Evolutionary conservation across 2,329 filamentous ascomycete genomes (phyloP).

Genomic region (Aspergillus candidus): DNA sequence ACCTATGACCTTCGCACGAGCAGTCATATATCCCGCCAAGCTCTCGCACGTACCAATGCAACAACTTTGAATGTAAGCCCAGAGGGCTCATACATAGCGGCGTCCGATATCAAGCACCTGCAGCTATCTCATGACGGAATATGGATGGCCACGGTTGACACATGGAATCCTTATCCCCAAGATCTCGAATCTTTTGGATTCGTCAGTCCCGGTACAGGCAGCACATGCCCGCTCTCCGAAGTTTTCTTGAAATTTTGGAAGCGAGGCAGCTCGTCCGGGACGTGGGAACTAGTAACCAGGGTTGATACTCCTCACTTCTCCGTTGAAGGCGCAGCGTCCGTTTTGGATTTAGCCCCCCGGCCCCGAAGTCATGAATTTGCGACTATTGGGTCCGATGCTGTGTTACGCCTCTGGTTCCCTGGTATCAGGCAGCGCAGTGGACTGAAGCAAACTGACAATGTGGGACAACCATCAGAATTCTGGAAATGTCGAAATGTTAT

Average conservation of each 20-base stretch:
- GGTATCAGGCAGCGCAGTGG: constrained; percentile 64
- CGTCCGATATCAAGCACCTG: constrained; percentile 71
- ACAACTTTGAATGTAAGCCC: constrained; percentile 73
- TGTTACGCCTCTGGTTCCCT: constrained; percentile 75
- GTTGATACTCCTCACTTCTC: constrained; percentile 74
- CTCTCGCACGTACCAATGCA: constrained; percentile 78
- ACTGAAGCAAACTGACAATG: constrained; percentile 46
- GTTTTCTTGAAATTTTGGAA: constrained; percentile 89
- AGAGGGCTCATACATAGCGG: constrained; percentile 63
- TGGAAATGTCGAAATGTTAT: constrained; percentile 65
- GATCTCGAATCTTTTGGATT: constrained; percentile 58
- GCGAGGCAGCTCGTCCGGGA: constrained; percentile 51
- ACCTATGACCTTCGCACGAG: constrained; percentile 78
- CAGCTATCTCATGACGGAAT: constrained; percentile 72
- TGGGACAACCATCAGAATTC: constrained; percentile 53
- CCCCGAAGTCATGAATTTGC: constrained; percentile 67
- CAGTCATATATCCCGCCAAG: constrained; percentile 76
- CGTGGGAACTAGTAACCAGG: constrained; percentile 71
- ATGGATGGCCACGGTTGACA: constrained; percentile 88
- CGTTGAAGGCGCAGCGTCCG: constrained; percentile 46
- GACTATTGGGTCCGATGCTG: constrained; percentile 74
- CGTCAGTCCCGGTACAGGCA: constrained; percentile 35
- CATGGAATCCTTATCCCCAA: constrained; percentile 69
- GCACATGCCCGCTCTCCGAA: constrained; percentile 52
- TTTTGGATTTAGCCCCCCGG: constrained; percentile 69